phyloP scores from a whole-genome alignment of 805 yeast genomes.

The Kuraishia piskuri region DNA sequence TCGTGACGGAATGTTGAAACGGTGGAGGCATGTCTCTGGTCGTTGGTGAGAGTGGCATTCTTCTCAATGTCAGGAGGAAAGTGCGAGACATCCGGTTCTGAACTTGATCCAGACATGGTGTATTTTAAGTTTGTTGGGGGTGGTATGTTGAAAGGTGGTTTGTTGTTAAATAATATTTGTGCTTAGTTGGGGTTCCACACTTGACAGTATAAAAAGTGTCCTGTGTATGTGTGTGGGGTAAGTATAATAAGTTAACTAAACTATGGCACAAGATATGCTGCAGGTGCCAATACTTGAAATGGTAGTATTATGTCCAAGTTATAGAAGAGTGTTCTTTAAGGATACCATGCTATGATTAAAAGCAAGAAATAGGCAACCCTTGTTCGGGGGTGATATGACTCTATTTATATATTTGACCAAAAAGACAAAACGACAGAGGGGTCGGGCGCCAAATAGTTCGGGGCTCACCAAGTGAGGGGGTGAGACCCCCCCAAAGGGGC shows the following conservation, averaged over 20 bases:
- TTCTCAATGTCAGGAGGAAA: slow-evolving; percentile 6
- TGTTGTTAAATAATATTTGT: too few relatives aligned
- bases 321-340: not conserved
- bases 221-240: too few relatives aligned
- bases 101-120: not conserved
- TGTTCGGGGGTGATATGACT: not conserved
- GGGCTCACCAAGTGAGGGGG: not conserved
- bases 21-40: slow-evolving; percentile 1
- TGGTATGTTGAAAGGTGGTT: not conserved
- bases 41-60: not conserved
- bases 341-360: not conserved
- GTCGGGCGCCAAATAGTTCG: not conserved
- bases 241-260: too few relatives aligned
- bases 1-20: slow-evolving; percentile 27
- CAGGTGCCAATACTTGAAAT: too few relatives aligned
- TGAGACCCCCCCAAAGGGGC: not conserved
- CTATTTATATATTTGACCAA: not conserved
- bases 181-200: too few relatives aligned
- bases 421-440: not conserved
- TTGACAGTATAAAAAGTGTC: too few relatives aligned
- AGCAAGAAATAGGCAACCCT: not conserved
- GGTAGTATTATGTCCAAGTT: too few relatives aligned
- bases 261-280: too few relatives aligned
- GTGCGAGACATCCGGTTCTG: not conserved
- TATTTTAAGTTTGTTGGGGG: too few relatives aligned